phyloP scores from a whole-genome alignment of 2,329 filamentous ascomycete species.

The Phyllosticta capitalensis region DNA sequence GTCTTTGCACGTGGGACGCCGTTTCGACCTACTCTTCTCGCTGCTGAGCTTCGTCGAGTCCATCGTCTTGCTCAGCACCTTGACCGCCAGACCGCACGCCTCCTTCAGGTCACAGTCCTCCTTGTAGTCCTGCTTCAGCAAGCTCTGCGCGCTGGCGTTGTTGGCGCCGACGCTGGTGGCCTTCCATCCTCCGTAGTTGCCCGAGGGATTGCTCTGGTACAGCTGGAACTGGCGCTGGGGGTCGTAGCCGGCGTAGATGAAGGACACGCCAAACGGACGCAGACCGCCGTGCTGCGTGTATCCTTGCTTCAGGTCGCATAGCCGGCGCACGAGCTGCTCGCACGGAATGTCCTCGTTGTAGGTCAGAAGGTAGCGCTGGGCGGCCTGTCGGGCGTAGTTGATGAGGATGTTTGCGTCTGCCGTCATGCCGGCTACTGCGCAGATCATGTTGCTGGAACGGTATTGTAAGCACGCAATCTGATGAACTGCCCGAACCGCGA shows the following conservation, averaged over 20 bases:
- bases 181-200: slow-evolving; percentile 99
- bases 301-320: slow-evolving; percentile 97
- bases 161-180: slow-evolving; percentile 96
- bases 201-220: slow-evolving; percentile 96
- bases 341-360: slow-evolving; percentile 99
- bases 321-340: slow-evolving; percentile 90
- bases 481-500: not conserved
- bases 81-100: slow-evolving; percentile 93
- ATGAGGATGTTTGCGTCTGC: slow-evolving; percentile 99
- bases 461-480: not conserved
- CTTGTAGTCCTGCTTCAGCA: slow-evolving; percentile 99
- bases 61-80: slow-evolving; percentile 99
- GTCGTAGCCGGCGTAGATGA: slow-evolving; percentile 99
- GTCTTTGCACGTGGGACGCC: not conserved
- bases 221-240: slow-evolving; percentile 94
- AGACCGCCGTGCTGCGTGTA: slow-evolving; percentile 99
- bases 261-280: slow-evolving; percentile 93
- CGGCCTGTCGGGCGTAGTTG: slow-evolving; percentile 96
- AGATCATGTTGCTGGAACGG: slow-evolving; percentile 88
- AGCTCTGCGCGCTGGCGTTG: slow-evolving; percentile 91
- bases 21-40: slow-evolving; percentile 75
- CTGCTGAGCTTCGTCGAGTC: slow-evolving; percentile 97
- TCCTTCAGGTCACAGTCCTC: slow-evolving; percentile 95
- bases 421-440: slow-evolving; percentile 97
- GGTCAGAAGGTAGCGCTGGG: slow-evolving; percentile 93